A percentile compares a stretch with the other conserved stretches of the same genome.
phyloP scores from a whole-genome alignment of 495 filamentous ascomycete species.

The Xylaria castorea region DNA sequence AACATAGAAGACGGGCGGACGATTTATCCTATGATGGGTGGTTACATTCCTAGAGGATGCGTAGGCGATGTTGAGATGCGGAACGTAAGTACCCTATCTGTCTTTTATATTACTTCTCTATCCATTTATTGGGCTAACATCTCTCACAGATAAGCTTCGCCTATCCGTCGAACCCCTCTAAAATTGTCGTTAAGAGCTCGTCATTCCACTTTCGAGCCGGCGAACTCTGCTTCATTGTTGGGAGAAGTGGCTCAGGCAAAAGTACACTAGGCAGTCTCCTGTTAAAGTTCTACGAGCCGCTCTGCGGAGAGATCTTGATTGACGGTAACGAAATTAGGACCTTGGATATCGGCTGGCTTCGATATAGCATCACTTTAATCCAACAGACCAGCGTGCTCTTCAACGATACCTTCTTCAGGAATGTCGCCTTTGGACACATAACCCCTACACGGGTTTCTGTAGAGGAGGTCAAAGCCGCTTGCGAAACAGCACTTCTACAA shows the following conservation, averaged over 20 bases:
- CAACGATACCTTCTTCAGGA: slow-evolving; percentile 78
- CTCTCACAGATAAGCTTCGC: slow-evolving; percentile 74
- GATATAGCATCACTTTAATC: slow-evolving; percentile 79
- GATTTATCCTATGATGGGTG: slow-evolving; percentile 36
- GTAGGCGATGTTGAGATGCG: slow-evolving; percentile 72
- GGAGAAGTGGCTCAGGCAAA: slow-evolving; percentile 90
- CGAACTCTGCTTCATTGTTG: slow-evolving; percentile 82
- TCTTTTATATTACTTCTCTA: not conserved
- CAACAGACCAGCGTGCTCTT: slow-evolving; percentile 87
- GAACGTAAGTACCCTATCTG: slow-evolving; percentile 60
- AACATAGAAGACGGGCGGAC: slow-evolving; percentile 36
- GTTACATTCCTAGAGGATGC: slow-evolving; percentile 50
- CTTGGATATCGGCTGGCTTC: slow-evolving; percentile 75
- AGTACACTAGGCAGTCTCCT: slow-evolving; percentile 86
- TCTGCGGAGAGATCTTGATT: slow-evolving; percentile 69
- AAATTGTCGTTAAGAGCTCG: slow-evolving; percentile 61
- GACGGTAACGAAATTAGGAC: slow-evolving; percentile 68
- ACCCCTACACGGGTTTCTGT: slow-evolving; percentile 56
- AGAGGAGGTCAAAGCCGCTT: slow-evolving; percentile 64
- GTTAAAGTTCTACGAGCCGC: slow-evolving; percentile 74
- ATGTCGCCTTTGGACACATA: slow-evolving; percentile 76
- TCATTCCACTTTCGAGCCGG: slow-evolving; percentile 74
- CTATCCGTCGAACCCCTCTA: slow-evolving; percentile 77
- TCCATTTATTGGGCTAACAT: slow-evolving; percentile 22
- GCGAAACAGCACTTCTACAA: slow-evolving; percentile 72